These are phyloP conservation scores for Puya raimondii DNA, from an alignment of 176 grass and related monocot species.

Conservation along the genomic window DNA sequence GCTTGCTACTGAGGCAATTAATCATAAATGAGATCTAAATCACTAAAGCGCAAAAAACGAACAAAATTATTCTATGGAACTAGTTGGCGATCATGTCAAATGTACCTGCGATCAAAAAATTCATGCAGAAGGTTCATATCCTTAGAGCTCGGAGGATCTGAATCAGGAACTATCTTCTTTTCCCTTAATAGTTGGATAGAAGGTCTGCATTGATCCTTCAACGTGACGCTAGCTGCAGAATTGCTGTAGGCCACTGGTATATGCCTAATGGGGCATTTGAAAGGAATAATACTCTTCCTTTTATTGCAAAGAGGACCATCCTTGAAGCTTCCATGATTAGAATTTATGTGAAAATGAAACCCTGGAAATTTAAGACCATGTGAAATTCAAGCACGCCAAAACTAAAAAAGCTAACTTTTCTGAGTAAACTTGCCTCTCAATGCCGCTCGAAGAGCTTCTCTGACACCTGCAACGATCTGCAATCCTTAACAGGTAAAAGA, in stretches of 20 bases:
- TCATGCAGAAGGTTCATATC: constrained; percentile 65
- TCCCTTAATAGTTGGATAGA: constrained; percentile 50
- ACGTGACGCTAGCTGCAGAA: constrained; percentile 25
- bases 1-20: constrained; percentile 55
- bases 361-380: constrained; percentile 31
- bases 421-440: constrained; percentile 44
- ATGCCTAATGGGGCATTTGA: constrained; percentile 29
- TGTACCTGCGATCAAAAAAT: constrained; percentile 68
- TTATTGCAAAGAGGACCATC: constrained; percentile 16
- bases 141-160: constrained; percentile 57
- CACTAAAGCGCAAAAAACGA: neutral
- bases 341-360: constrained; percentile 23
- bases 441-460: constrained; percentile 22
- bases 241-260: constrained; percentile 34
- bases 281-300: constrained; percentile 14
- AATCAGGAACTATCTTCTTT: constrained; percentile 65
- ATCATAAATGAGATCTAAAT: constrained; percentile 24
- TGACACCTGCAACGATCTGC: constrained; percentile 63
- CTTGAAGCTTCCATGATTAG: constrained; percentile 18
- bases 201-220: constrained; percentile 41
- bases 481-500: constrained; percentile 22
- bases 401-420: neutral
- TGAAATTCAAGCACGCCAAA: neutral
- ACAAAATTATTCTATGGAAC: neutral
- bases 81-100: constrained; percentile 13